Percentiles rank a stretch among this genome's conserved stretches.
These are phyloP conservation scores for Annulohypoxylon stygium DNA, from an alignment of 495 filamentous ascomycete species.

Conservation along the genomic window DNA sequence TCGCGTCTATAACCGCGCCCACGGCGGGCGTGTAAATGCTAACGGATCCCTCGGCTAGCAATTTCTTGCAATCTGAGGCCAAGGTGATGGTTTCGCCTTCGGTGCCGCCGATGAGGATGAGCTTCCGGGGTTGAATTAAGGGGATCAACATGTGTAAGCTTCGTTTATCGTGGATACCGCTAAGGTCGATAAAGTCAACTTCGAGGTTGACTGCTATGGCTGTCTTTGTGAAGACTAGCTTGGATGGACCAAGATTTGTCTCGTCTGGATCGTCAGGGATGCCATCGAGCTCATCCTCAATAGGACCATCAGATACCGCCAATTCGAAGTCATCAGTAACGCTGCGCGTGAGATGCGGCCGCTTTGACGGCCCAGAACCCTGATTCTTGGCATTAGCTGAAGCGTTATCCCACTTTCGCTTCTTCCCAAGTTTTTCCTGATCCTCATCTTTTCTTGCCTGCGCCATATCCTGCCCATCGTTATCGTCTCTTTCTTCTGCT, in stretches of 20 bases:
- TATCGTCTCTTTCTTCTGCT: slow-evolving; percentile 90
- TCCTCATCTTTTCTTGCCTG: slow-evolving; percentile 58
- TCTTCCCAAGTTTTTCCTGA: slow-evolving; percentile 84
- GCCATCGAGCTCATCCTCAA: slow-evolving; percentile 65
- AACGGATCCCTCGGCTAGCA: slow-evolving; percentile 67
- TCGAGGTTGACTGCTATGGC: slow-evolving; percentile 75
- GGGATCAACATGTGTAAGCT: slow-evolving; percentile 95
- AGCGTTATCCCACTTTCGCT: slow-evolving; percentile 90
- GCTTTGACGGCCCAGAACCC: slow-evolving; percentile 54
- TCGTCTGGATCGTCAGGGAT: slow-evolving; percentile 70
- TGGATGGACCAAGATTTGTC: slow-evolving; percentile 76
- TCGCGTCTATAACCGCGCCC: slow-evolving; percentile 82
- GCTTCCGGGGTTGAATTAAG: slow-evolving; percentile 90
- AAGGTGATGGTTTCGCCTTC: slow-evolving; percentile 80
- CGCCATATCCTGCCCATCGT: slow-evolving; percentile 70
- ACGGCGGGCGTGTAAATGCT: slow-evolving; percentile 84
- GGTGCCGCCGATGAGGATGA: slow-evolving; percentile 87
- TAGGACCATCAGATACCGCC: slow-evolving; percentile 54
- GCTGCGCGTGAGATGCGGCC: slow-evolving; percentile 54
- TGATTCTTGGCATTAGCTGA: slow-evolving; percentile 58
- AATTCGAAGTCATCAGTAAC: slow-evolving; percentile 59
- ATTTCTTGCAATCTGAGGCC: slow-evolving; percentile 82
- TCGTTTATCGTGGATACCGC: slow-evolving; percentile 91
- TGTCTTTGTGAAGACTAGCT: slow-evolving; percentile 72
- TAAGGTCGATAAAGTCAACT: slow-evolving; percentile 90